Evolutionary conservation across 495 filamentous ascomycete species (phyloP).

Genomic region (Podospora australis): DNA sequence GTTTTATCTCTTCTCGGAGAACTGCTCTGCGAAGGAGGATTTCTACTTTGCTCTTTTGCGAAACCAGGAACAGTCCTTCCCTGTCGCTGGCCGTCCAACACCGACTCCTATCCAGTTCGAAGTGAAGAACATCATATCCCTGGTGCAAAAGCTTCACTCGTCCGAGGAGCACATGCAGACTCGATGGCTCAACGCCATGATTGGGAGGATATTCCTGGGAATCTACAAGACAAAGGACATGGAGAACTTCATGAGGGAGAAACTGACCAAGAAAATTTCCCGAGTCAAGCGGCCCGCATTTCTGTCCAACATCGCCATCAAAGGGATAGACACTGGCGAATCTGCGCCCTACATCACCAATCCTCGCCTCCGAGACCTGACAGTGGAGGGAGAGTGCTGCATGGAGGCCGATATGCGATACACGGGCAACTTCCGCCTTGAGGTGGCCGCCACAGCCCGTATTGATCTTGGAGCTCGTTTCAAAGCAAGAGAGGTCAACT

Average conservation of each 20-base stretch:
- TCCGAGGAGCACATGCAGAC: slow-evolving; percentile 89
- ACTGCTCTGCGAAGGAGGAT: slow-evolving; percentile 92
- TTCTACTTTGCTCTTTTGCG: slow-evolving; percentile 91
- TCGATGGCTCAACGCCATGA: slow-evolving; percentile 86
- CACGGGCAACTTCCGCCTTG: slow-evolving; percentile 78
- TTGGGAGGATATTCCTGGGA: slow-evolving; percentile 81
- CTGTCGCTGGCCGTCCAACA: slow-evolving; percentile 44
- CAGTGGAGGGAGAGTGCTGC: slow-evolving; percentile 80
- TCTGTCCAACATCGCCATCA: slow-evolving; percentile 71
- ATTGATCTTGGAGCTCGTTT: slow-evolving; percentile 86
- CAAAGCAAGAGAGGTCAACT: slow-evolving; percentile 81
- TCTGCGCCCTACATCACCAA: slow-evolving; percentile 85
- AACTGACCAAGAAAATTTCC: slow-evolving; percentile 94
- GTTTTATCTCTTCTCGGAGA: slow-evolving; percentile 90
- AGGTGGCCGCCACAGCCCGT: slow-evolving; percentile 81
- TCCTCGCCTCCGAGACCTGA: slow-evolving; percentile 81
- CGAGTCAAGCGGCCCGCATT: slow-evolving; percentile 89
- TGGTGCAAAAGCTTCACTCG: slow-evolving; percentile 85
- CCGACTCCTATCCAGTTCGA: slow-evolving; percentile 76
- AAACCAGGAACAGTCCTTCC: slow-evolving; percentile 65
- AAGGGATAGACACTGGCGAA: slow-evolving; percentile 78
- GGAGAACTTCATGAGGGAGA: slow-evolving; percentile 69
- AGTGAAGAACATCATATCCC: slow-evolving; percentile 71
- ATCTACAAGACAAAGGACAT: slow-evolving; percentile 78
- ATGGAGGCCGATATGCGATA: slow-evolving; percentile 84